phyloP scores from a whole-genome alignment of 73 alveolate genomes.

The Tetrahymena elliotti region DNA sequence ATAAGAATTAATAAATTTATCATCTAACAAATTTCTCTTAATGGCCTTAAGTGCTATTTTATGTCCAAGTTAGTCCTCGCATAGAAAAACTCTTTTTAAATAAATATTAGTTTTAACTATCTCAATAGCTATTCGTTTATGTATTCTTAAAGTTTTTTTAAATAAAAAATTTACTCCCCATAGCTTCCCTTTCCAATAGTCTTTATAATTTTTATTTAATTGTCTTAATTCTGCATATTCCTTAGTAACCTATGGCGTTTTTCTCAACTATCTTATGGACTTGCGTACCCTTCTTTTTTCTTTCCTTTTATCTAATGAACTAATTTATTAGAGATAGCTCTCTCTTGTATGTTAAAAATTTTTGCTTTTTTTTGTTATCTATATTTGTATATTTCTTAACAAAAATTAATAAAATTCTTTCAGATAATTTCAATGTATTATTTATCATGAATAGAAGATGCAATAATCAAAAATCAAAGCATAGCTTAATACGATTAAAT shows the following conservation, averaged over 20 bases:
- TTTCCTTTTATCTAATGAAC: not conserved
- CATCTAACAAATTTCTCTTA: not conserved
- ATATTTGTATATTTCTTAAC: not conserved
- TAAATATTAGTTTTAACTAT: not conserved
- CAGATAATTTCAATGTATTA: not conserved
- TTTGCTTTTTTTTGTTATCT: not conserved
- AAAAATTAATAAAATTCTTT: not conserved
- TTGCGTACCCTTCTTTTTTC: not conserved
- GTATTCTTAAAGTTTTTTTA: not conserved
- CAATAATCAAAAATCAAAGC: not conserved
- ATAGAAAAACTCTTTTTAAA: not conserved
- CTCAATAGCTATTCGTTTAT: not conserved
- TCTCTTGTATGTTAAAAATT: not conserved
- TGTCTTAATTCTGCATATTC: not conserved
- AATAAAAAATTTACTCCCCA: not conserved
- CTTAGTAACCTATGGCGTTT: not conserved
- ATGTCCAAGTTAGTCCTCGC: not conserved
- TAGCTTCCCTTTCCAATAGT: not conserved
- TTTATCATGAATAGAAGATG: too few species aligned
- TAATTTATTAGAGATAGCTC: not conserved
- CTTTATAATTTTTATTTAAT: not conserved
- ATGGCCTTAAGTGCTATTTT: not conserved
- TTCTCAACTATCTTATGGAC: not conserved
- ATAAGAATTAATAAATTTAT: not conserved
- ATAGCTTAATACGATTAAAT: too few species aligned